Evolutionary conservation across 306 rosid genomes (phyloP).

Genomic region (Quercus gilva): DNA sequence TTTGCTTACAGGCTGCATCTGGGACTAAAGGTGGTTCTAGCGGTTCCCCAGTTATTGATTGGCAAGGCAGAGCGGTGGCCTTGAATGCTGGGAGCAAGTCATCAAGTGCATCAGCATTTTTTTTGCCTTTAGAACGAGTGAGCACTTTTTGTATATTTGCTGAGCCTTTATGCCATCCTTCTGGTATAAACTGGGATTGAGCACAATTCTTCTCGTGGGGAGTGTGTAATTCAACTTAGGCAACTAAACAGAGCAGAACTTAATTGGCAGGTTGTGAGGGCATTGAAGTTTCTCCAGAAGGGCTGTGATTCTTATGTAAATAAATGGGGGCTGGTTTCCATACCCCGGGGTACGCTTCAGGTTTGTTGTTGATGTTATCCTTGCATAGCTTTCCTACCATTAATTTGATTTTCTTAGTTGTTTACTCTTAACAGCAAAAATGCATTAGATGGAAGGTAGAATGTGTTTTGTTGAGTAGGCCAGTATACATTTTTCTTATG

Average conservation of each 20-base stretch:
- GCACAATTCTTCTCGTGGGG: slow-evolving; percentile 20
- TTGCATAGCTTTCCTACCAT: slow-evolving; percentile 2
- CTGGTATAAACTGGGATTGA: slow-evolving; percentile 25
- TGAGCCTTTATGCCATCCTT: slow-evolving; percentile 19
- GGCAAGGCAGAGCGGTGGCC: slow-evolving; percentile 93
- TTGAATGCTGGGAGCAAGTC: slow-evolving; percentile 98
- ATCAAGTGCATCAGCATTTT: slow-evolving; percentile 92
- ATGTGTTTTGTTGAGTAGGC: slow-evolving; percentile 1
- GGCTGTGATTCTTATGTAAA: slow-evolving; percentile 56
- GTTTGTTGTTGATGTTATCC: slow-evolving; percentile 56
- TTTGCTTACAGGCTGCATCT: slow-evolving; percentile 80
- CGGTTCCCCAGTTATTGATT: slow-evolving; percentile 97
- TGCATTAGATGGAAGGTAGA: slow-evolving; percentile 1
- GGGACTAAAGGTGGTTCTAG: slow-evolving; percentile 99
- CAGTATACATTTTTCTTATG: background rate
- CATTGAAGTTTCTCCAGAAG: slow-evolving; percentile 70
- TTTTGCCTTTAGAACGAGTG: slow-evolving; percentile 88
- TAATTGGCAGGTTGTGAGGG: slow-evolving; percentile 83
- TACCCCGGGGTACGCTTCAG: slow-evolving; percentile 99
- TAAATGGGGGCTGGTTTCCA: slow-evolving; percentile 77
- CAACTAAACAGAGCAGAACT: slow-evolving; percentile 16
- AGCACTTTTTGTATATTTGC: slow-evolving; percentile 34
- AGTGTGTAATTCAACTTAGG: slow-evolving; percentile 18
- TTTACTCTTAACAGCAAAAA: background rate
- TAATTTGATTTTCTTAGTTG: slow-evolving; percentile 6